Evolutionary conservation across 2,329 filamentous ascomycete genomes (phyloP).

Genomic region (Aureobasidium melanogenum): DNA sequence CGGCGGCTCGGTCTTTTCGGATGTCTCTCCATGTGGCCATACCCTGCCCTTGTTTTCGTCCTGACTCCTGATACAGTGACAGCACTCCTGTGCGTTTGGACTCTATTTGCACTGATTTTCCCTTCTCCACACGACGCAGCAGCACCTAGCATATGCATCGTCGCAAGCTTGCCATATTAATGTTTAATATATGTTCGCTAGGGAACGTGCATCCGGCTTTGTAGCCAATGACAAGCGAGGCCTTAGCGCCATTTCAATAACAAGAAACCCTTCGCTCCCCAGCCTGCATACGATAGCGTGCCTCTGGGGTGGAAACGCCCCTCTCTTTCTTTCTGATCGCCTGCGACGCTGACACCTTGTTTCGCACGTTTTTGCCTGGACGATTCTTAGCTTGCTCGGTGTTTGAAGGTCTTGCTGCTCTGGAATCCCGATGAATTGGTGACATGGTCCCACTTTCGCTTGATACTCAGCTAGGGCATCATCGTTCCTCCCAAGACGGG

Average conservation of each 20-base stretch:
- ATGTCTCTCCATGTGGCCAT: too few species aligned
- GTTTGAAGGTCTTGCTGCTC: too few species aligned
- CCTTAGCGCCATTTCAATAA: not conserved
- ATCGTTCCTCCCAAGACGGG: not conserved
- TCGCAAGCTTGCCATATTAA: not conserved
- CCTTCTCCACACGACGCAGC: not conserved
- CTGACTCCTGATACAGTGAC: not conserved
- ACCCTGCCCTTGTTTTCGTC: not conserved
- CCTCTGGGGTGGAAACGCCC: not conserved
- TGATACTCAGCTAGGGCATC: not conserved
- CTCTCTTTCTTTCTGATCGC: not conserved
- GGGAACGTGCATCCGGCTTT: slow-evolving; percentile 5
- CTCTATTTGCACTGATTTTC: not conserved
- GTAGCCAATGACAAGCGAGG: slow-evolving; percentile 3
- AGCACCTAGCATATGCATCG: not conserved
- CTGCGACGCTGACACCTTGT: slow-evolving; percentile 5
- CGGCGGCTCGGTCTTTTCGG: not conserved
- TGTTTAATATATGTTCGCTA: not conserved
- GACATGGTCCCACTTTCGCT: not conserved
- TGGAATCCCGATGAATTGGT: not conserved
- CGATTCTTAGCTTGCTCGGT: not conserved
- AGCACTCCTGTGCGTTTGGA: not conserved
- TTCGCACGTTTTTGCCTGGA: not conserved
- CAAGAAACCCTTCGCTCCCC: not conserved
- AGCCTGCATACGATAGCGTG: slow-evolving; percentile 9